Percentiles rank a stretch among this genome's conserved stretches.
phyloP scores from a whole-genome alignment of 1,284 basidiomycete species.

The Vanrija pseudolonga region DNA sequence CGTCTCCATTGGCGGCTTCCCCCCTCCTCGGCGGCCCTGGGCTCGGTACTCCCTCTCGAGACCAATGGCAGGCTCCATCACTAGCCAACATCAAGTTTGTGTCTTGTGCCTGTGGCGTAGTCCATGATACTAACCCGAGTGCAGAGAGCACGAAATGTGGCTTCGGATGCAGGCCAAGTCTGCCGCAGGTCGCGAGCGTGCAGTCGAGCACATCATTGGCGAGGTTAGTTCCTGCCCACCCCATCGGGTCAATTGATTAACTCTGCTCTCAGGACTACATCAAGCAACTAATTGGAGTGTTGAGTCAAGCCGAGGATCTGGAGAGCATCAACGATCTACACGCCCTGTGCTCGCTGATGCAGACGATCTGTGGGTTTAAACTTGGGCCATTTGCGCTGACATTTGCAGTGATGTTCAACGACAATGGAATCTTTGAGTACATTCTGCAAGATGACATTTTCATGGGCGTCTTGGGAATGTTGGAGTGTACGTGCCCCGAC shows the following conservation, averaged over 20 bases:
- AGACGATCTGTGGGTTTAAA: slow-evolving; percentile 89
- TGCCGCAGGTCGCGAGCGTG: slow-evolving; percentile 58
- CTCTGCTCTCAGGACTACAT: slow-evolving; percentile 67
- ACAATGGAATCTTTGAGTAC: slow-evolving; percentile 91
- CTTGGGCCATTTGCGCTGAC: slow-evolving; percentile 8
- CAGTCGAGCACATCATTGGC: slow-evolving; percentile 68
- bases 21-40: slow-evolving; percentile 28
- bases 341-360: slow-evolving; percentile 85
- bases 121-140: slow-evolving; percentile 2
- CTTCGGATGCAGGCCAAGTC: slow-evolving; percentile 44
- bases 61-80: slow-evolving; percentile 35
- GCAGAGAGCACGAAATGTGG: slow-evolving; percentile 41
- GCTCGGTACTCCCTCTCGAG: slow-evolving; percentile 3
- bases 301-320: slow-evolving; percentile 84
- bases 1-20: slow-evolving; percentile 37
- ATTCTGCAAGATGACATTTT: slow-evolving; percentile 92
- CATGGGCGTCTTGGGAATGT: slow-evolving; percentile 87
- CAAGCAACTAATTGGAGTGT: slow-evolving; percentile 75
- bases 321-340: slow-evolving; percentile 87
- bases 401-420: slow-evolving; percentile 85
- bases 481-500: slow-evolving; percentile 72
- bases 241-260: background rate
- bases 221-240: slow-evolving; percentile 24
- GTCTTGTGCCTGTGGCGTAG: too few species aligned
- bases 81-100: slow-evolving; percentile 41